Conservation (phyloP, 495 filamentous ascomycete genomes). For the Trichoderma erinaceum region DNA sequence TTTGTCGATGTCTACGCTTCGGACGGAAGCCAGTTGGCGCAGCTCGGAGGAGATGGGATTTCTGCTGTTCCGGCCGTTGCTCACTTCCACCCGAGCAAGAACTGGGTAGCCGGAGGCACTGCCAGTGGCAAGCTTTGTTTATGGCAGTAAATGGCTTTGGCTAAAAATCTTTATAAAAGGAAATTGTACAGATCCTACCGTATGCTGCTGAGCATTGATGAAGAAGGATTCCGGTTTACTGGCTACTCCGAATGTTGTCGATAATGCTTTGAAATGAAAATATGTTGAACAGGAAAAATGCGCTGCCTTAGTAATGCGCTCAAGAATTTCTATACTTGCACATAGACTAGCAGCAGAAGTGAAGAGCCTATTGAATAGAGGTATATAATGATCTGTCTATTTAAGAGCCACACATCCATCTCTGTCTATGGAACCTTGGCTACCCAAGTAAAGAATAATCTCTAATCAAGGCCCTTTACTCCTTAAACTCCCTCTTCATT, state of each 20-base stretch:
- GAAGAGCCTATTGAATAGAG: neutral
- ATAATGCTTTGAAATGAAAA: too few relatives aligned
- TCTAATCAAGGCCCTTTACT: neutral
- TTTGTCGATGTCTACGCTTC: slow-evolving; percentile 85
- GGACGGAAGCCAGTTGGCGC: slow-evolving; percentile 80
- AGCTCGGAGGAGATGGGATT: slow-evolving; percentile 81
- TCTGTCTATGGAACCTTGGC: neutral
- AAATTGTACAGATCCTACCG: neutral
- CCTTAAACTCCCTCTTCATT: neutral
- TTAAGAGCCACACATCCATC: neutral
- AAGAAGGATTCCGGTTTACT: neutral
- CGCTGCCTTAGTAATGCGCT: too few relatives aligned
- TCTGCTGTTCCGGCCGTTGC: slow-evolving; percentile 92
- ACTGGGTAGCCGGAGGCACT: slow-evolving; percentile 91
- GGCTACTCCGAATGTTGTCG: too few relatives aligned
- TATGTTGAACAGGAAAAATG: too few relatives aligned
- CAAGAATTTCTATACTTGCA: neutral
- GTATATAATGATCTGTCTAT: neutral
- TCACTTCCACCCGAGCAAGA: slow-evolving; percentile 75
- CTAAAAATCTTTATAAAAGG: neutral
- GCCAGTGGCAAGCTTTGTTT: slow-evolving; percentile 88
- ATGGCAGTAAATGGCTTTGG: slow-evolving; percentile 59
- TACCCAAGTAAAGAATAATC: neutral
- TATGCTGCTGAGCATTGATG: neutral
- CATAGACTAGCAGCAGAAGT: neutral